Conservation (phyloP, 371 early-diverging fungal genomes). For the Rhizopus delemar region DNA sequence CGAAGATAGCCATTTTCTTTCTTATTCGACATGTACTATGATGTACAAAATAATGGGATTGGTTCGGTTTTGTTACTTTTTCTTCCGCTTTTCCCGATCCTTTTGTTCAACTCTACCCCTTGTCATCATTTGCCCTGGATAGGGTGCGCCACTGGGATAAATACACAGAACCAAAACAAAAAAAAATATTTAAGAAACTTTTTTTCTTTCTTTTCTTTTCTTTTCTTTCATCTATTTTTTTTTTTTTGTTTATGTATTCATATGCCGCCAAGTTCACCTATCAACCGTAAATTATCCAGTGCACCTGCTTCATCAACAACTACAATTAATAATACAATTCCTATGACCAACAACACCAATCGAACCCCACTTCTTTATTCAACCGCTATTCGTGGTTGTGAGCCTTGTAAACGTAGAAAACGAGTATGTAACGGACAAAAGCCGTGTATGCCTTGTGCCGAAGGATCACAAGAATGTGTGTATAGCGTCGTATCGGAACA, state of each 20-base stretch:
- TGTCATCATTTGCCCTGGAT: conserved; percentile 24
- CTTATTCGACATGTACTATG: background rate
- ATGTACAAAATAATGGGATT: conserved; percentile 9
- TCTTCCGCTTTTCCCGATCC: conserved; percentile 18
- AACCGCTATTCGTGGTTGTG: conserved; percentile 28
- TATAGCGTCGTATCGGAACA: conserved; percentile 35
- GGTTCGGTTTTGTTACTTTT: conserved; percentile 10
- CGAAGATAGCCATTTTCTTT: background rate
- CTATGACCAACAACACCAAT: background rate
- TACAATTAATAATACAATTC: background rate
- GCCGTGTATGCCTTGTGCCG: conserved; percentile 31
- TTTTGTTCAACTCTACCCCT: conserved; percentile 12
- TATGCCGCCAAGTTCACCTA: conserved; percentile 30
- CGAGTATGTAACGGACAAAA: conserved; percentile 31
- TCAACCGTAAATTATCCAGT: conserved; percentile 31
- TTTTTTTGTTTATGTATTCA: background rate
- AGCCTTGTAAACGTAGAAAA: conserved; percentile 33
- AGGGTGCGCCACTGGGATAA: conserved; percentile 9
- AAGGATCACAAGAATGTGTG: conserved; percentile 28
- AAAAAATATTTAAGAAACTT: conserved; percentile 5
- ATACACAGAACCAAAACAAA: background rate
- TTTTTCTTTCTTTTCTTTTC: background rate
- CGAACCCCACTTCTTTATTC: conserved; percentile 32
- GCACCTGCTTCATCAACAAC: conserved; percentile 6
- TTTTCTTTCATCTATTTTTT: conserved; percentile 1